Percentiles rank a stretch among this genome's conserved stretches.
Evolutionary conservation across 2,329 filamentous ascomycete genomes (phyloP).

Genomic region (Neobulgaria alba): DNA sequence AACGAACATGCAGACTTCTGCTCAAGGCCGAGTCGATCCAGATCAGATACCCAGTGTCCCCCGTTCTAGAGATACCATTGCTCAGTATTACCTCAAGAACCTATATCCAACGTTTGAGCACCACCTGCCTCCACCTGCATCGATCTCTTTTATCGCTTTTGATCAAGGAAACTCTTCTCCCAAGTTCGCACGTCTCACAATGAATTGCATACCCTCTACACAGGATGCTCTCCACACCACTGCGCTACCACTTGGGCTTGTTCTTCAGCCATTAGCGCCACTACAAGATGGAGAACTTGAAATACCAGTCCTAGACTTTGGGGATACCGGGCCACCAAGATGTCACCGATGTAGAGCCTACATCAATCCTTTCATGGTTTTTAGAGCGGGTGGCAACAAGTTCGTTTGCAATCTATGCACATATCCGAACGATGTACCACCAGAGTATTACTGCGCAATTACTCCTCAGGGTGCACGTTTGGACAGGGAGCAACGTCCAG

Average conservation of each 20-base stretch:
- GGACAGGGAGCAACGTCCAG: constrained; percentile 80
- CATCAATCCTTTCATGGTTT: constrained; percentile 99
- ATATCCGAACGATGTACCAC: constrained; percentile 86
- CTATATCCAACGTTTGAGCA: constrained; percentile 94
- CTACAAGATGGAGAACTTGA: constrained; percentile 77
- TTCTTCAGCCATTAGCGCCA: constrained; percentile 80
- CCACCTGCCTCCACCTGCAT: constrained; percentile 81
- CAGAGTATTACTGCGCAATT: constrained; percentile 89
- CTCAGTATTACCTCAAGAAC: constrained; percentile 77
- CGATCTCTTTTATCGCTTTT: constrained; percentile 82
- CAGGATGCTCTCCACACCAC: constrained; percentile 73
- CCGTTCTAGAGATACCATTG: constrained; percentile 69
- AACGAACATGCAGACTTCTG: constrained; percentile 48
- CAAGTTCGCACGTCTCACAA: constrained; percentile 81
- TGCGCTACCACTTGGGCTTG: constrained; percentile 74
- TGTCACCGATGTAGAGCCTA: constrained; percentile 91
- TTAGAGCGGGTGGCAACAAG: constrained; percentile 86
- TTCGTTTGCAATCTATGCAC: constrained; percentile 98
- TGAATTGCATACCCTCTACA: constrained; percentile 86
- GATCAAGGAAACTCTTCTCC: constrained; percentile 96
- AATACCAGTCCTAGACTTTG: constrained; percentile 91
- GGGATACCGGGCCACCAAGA: constrained; percentile 78
- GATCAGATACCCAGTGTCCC: constrained; percentile 93
- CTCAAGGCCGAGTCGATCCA: constrained; percentile 71
- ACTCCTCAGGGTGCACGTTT: constrained; percentile 79